Base-by-base conservation (phyloP, 2,329 filamentous ascomycete genomes). In the Botrytis byssoidea region DNA sequence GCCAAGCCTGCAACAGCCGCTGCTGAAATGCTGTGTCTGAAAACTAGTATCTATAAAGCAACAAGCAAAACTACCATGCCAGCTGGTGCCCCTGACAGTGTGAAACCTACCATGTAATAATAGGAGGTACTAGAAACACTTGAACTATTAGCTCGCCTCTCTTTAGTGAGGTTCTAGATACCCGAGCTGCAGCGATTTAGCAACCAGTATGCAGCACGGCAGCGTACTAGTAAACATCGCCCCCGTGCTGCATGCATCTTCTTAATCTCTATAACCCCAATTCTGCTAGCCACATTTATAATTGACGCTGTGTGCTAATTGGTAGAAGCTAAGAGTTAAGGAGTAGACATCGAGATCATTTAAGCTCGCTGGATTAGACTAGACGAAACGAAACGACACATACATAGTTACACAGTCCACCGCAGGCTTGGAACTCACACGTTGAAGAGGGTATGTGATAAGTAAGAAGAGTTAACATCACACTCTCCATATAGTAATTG, bases 161-260 rank as follows among this genome's bases (percentile, higher is more conserved):
- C 22, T 6, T 16, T 1, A 8, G 14, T 0, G 3, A n/a, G 3
- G 35, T 1, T 18, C 9, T 25, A 22, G 0, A 37, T 4, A 37
- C 4, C 9, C 4, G 32, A 9, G 22, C 20, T n/a, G 40, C 6
- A n/a, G 22, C 7, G 12, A 40, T 16, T 1, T 2, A 40, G 3
- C 32, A n/a, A 14, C 59, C 4, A 61, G 1, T n/a, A 16, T n/a
- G 9, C 35, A 18, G 6, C 35, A n/a, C 22, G 1, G 22, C 2
- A 16, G 35, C 22, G 0, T 61, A 22, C 22, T 9, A n/a, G 59
- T 2, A 40, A 22, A 16, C 4, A 1, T 18, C 16, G 8, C 35
- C 1, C 16, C 12, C 20, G 14, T 18, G 18, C n/a, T 32, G 3
- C 6, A 57, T 3, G 2, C 6, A 25, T n/a, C 5, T n/a, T 40